A percentile compares a stretch with the other conserved stretches of the same genome.
These are phyloP conservation scores for Angophora floribunda DNA, from an alignment of 345 rosid species.

Conservation along the genomic window DNA sequence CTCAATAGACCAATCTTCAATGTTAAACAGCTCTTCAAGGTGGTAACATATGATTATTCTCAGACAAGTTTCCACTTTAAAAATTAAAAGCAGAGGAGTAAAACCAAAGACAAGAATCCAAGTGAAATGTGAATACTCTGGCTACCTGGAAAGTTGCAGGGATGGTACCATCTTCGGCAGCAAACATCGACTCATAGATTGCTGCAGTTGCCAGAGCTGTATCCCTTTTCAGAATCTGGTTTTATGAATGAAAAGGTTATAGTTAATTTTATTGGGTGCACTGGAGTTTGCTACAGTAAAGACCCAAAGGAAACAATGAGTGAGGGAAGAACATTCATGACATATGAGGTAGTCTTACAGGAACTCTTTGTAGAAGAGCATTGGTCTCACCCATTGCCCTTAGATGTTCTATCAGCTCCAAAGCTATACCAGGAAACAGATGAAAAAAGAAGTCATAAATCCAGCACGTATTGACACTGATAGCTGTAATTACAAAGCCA, in stretches of 20 bases:
- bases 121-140: not conserved
- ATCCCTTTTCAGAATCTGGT: conserved; percentile 68
- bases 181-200: conserved; percentile 92
- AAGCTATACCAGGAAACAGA: conserved; percentile 27
- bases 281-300: not conserved
- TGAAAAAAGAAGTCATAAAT: not conserved
- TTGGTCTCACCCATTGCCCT: conserved; percentile 98
- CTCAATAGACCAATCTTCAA: not conserved
- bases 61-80: not conserved
- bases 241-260: not conserved
- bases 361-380: conserved; percentile 78
- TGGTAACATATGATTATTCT: not conserved
- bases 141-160: conserved; percentile 95
- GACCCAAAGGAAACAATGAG: not conserved
- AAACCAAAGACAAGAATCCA: not conserved
- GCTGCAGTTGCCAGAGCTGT: conserved; percentile 95
- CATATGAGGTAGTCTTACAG: conserved; percentile 15
- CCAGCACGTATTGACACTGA: not conserved
- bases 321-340: not conserved
- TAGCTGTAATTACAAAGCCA: not conserved
- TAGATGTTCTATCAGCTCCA: conserved; percentile 92
- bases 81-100: not conserved
- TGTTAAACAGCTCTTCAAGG: not conserved
- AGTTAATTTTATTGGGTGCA: not conserved
- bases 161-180: conserved; percentile 78